Percentiles rank a stretch among this genome's conserved stretches.
phyloP scores from a whole-genome alignment of 2,329 filamentous ascomycete genomes.

The Aspergillus neoniger region DNA sequence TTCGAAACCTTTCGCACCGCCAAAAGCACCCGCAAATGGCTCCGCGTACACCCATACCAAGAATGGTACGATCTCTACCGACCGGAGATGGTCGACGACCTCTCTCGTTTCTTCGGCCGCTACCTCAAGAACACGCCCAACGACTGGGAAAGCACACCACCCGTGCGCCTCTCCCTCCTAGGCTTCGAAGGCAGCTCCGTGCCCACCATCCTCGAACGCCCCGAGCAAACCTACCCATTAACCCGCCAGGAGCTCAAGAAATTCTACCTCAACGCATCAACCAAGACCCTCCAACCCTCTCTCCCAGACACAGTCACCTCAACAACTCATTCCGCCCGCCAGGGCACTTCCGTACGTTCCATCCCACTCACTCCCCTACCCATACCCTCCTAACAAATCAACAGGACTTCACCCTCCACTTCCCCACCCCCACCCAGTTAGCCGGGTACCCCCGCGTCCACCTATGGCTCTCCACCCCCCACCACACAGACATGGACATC shows the following conservation, averaged over 20 bases:
- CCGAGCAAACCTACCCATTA: neutral
- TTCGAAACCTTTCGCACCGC: conserved; percentile 22
- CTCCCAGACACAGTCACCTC: neutral
- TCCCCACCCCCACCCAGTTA: conserved; percentile 12
- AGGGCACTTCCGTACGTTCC: neutral
- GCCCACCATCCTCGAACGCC: neutral
- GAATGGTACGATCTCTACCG: conserved; percentile 15
- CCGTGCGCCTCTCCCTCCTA: conserved; percentile 10
- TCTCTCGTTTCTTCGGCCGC: conserved; percentile 9
- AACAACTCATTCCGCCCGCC: neutral
- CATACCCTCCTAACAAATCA: neutral
- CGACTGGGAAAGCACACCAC: conserved; percentile 11
- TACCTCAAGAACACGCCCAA: conserved; percentile 9
- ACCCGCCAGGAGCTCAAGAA: neutral
- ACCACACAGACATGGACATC: conserved; percentile 19
- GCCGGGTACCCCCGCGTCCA: neutral
- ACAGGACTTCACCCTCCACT: conserved; percentile 15
- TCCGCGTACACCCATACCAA: conserved; percentile 11
- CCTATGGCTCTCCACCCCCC: conserved; percentile 7
- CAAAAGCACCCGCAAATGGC: conserved; percentile 23
- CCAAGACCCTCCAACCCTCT: neutral
- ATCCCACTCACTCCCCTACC: too few relatives aligned
- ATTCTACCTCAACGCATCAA: neutral
- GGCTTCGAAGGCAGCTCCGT: neutral
- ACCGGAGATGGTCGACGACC: conserved; percentile 10